phyloP scores from a whole-genome alignment of 352 stramenopile genomes.

The Globisporangium yorkense region DNA sequence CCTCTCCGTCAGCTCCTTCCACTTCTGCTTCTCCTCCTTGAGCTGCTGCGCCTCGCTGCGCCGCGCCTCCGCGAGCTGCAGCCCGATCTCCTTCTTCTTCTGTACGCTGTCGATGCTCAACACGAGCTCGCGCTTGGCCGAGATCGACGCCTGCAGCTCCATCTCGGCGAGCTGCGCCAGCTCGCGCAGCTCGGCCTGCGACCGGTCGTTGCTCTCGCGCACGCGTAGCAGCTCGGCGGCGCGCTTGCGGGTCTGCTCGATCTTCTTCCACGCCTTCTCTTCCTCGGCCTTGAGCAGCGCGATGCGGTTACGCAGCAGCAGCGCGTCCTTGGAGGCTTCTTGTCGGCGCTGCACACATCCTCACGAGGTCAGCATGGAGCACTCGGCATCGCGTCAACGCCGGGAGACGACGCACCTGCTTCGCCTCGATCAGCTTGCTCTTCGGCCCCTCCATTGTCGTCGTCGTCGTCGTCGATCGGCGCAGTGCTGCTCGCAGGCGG shows the following conservation, averaged over 20 bases:
- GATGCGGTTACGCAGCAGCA: slow-evolving; percentile 77
- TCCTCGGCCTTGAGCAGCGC: slow-evolving; percentile 75
- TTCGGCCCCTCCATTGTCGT: slow-evolving; percentile 43
- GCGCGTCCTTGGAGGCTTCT: slow-evolving; percentile 67
- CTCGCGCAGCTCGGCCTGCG: slow-evolving; percentile 58
- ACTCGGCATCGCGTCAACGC: too few relatives aligned
- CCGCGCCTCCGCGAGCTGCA: slow-evolving; percentile 61
- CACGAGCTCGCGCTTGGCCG: slow-evolving; percentile 67
- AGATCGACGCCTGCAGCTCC: slow-evolving; percentile 68
- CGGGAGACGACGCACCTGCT: slow-evolving; percentile 34
- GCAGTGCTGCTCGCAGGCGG: too few relatives aligned
- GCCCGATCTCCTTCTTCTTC: slow-evolving; percentile 72
- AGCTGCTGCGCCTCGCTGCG: slow-evolving; percentile 62
- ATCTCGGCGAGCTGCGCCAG: slow-evolving; percentile 43
- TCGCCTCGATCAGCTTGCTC: slow-evolving; percentile 72
- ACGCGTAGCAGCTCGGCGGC: slow-evolving; percentile 65
- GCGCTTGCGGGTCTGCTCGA: slow-evolving; percentile 74
- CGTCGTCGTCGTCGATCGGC: neutral
- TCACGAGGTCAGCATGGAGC: neutral
- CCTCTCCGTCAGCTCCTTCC: slow-evolving; percentile 58
- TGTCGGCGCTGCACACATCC: slow-evolving; percentile 41
- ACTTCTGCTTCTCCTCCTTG: slow-evolving; percentile 81
- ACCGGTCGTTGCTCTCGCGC: slow-evolving; percentile 57
- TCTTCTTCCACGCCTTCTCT: slow-evolving; percentile 82
- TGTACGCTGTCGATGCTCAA: slow-evolving; percentile 74